A percentile compares a stretch with the other conserved stretches of the same genome.
These are phyloP conservation scores for Citrus trifoliata DNA, from an alignment of 345 rosid species.

Conservation along the genomic window DNA sequence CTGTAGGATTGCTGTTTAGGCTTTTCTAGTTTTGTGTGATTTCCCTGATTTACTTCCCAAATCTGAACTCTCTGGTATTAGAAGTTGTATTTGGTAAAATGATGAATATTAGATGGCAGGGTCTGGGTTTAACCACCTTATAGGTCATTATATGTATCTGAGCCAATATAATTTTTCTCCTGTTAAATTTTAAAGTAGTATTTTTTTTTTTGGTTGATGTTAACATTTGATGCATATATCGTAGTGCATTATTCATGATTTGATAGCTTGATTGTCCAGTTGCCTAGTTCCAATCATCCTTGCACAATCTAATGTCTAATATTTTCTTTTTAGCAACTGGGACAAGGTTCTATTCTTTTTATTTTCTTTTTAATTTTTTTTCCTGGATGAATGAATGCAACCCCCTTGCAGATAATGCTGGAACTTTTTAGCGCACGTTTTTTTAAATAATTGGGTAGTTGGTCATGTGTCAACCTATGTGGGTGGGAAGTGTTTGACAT, in stretches of 20 bases:
- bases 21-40: neutral
- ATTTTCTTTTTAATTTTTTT: neutral
- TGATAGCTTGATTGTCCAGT: neutral
- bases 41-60: neutral
- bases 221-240: neutral
- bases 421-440: neutral
- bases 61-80: neutral
- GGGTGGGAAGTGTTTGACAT: neutral
- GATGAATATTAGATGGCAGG: neutral
- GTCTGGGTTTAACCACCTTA: too few relatives aligned
- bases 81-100: too few relatives aligned
- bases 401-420: neutral
- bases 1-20: neutral
- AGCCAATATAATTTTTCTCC: neutral
- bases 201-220: neutral
- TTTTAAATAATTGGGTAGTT: neutral
- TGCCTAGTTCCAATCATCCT: neutral
- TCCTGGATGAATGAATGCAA: neutral
- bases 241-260: neutral
- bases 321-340: neutral
- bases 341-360: neutral
- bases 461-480: neutral
- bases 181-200: neutral
- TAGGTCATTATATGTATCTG: neutral
- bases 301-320: neutral